Conservation (phyloP, 1,139 yeast species). For the Spencermartinsiella ligniputridi region DNA sequence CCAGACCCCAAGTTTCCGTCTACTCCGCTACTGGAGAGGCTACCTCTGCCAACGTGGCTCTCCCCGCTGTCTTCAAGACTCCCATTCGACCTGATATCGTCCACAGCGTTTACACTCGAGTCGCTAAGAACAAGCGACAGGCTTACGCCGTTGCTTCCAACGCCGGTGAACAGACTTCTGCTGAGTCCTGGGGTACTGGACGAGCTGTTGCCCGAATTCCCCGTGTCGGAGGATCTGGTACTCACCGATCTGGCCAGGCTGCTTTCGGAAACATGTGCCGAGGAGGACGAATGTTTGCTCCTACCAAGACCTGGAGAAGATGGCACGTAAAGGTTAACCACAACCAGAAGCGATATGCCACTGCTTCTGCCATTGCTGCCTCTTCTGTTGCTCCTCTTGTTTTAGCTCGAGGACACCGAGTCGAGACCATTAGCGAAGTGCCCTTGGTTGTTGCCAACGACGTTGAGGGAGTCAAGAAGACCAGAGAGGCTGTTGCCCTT, state of each 20-base stretch:
- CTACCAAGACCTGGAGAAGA: slow-evolving; percentile 99
- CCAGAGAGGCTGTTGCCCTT: slow-evolving; percentile 98
- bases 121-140: slow-evolving; percentile 99
- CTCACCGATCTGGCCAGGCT: slow-evolving; percentile 99
- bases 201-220: slow-evolving; percentile 99
- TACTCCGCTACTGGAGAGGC: slow-evolving; percentile 85
- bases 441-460: slow-evolving; percentile 97
- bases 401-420: slow-evolving; percentile 99
- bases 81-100: slow-evolving; percentile 99
- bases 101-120: slow-evolving; percentile 97
- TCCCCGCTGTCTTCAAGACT: slow-evolving; percentile 99
- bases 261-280: slow-evolving; percentile 99
- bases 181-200: slow-evolving; percentile 99
- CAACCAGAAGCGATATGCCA: slow-evolving; percentile 99
- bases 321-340: slow-evolving; percentile 99
- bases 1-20: slow-evolving; percentile 96
- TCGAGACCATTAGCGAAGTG: slow-evolving; percentile 96
- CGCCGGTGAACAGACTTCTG: slow-evolving; percentile 99
- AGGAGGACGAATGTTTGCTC: slow-evolving; percentile 99
- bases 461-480: slow-evolving; percentile 88
- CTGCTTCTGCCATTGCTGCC: slow-evolving; percentile 99
- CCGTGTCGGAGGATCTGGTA: slow-evolving; percentile 99
- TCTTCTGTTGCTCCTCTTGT: slow-evolving; percentile 98
- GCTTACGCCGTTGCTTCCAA: slow-evolving; percentile 99
- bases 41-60: slow-evolving; percentile 77